Conservation (phyloP, 257 asterid species). For the Cordia subcordata region DNA sequence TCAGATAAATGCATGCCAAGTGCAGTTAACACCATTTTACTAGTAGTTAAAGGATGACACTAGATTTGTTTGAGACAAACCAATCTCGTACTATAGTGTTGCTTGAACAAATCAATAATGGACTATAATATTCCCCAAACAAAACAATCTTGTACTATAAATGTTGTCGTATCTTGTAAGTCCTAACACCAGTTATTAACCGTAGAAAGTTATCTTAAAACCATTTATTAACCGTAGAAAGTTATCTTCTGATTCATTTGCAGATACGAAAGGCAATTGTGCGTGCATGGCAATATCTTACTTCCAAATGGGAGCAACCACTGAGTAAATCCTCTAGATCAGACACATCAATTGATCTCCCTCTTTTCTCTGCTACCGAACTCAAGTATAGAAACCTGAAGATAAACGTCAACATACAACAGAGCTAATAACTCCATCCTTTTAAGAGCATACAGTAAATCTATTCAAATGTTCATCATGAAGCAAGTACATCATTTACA, state of each 20-base stretch:
- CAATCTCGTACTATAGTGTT: neutral
- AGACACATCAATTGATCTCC: constrained; percentile 69
- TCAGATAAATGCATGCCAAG: neutral
- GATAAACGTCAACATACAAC: constrained; percentile 15
- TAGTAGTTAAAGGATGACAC: neutral
- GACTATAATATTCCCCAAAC: too few species aligned
- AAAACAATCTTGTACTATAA: neutral
- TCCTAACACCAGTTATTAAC: neutral
- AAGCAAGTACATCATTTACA: too few species aligned
- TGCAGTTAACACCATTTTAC: neutral
- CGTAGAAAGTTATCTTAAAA: neutral
- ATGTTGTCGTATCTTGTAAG: neutral
- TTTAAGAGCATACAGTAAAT: neutral
- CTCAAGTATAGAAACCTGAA: constrained; percentile 87
- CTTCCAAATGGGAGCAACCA: constrained; percentile 95
- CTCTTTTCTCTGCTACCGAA: constrained; percentile 83
- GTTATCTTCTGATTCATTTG: neutral
- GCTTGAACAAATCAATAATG: too few species aligned
- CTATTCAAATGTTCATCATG: neutral
- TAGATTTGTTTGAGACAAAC: too few species aligned
- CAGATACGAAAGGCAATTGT: neutral
- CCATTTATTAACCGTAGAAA: neutral
- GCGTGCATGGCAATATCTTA: constrained; percentile 36
- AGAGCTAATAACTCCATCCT: constrained; percentile 22
- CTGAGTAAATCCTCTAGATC: constrained; percentile 84